Evolutionary conservation across 495 filamentous ascomycete genomes (phyloP).

Genomic region (Choiromyces venosus): DNA sequence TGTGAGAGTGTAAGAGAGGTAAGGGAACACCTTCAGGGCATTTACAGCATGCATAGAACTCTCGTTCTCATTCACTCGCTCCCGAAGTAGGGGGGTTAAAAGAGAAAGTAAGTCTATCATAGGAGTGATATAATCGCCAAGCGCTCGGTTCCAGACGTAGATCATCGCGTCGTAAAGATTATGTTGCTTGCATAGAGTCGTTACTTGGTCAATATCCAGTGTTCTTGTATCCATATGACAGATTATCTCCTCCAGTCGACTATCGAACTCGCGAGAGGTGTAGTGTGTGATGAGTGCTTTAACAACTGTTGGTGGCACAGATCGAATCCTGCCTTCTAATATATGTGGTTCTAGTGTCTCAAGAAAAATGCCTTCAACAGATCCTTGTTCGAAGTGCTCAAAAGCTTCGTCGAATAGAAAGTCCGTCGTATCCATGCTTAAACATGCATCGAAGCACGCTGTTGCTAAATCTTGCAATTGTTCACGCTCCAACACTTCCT

Average conservation of each 20-base stretch:
- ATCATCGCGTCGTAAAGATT: slow-evolving; percentile 91
- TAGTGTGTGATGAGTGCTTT: slow-evolving; percentile 81
- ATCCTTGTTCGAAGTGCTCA: slow-evolving; percentile 76
- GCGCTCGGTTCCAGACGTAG: slow-evolving; percentile 91
- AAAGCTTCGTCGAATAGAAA: slow-evolving; percentile 90
- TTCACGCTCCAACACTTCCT: slow-evolving; percentile 49
- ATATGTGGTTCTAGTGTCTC: slow-evolving; percentile 82
- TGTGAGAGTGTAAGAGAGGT: slow-evolving; percentile 87
- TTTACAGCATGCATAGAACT: slow-evolving; percentile 55
- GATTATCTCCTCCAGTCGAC: slow-evolving; percentile 85
- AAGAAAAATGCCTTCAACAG: slow-evolving; percentile 68
- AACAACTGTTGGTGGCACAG: slow-evolving; percentile 73
- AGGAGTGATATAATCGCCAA: slow-evolving; percentile 84
- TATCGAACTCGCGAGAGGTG: slow-evolving; percentile 62
- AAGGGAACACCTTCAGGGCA: slow-evolving; percentile 89
- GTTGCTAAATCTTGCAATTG: slow-evolving; percentile 73
- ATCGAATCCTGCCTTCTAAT: slow-evolving; percentile 65
- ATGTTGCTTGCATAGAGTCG: slow-evolving; percentile 80
- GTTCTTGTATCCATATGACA: slow-evolving; percentile 85
- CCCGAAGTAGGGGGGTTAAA: slow-evolving; percentile 56
- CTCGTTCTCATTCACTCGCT: slow-evolving; percentile 48
- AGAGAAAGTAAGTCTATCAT: slow-evolving; percentile 76
- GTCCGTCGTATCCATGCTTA: slow-evolving; percentile 66
- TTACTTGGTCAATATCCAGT: slow-evolving; percentile 91
- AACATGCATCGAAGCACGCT: slow-evolving; percentile 75